Evolutionary conservation across 2,329 filamentous ascomycete genomes (phyloP).

Genomic region (Acrodontium crateriforme): DNA sequence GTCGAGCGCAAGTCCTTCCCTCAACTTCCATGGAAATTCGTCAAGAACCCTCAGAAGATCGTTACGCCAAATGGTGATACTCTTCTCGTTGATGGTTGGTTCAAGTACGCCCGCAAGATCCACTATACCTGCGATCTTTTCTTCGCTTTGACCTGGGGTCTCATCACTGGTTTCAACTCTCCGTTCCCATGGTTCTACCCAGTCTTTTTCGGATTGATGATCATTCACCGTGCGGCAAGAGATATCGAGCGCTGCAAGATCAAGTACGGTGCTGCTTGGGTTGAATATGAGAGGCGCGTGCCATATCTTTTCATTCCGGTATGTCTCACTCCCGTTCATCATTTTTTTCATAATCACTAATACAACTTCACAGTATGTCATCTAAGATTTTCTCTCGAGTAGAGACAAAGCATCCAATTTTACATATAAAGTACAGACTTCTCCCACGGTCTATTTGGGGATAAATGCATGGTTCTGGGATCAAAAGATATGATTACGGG

Average conservation of each 20-base stretch:
- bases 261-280: conserved; percentile 74
- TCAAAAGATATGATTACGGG: no score
- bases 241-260: conserved; percentile 62
- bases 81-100: conserved; percentile 78
- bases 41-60: conserved; percentile 71
- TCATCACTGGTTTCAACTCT: conserved; percentile 68
- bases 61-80: conserved; percentile 58
- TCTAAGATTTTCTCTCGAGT: no score
- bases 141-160: conserved; percentile 64
- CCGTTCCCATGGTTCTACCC: conserved; percentile 87
- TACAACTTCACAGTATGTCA: no score
- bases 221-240: conserved; percentile 59
- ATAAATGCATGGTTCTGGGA: no score
- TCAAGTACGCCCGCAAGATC: conserved; percentile 33
- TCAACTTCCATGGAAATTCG: conserved; percentile 74
- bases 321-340: no score
- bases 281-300: conserved; percentile 64
- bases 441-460: no score
- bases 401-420: no score
- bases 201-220: conserved; percentile 67
- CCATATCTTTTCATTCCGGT: conserved; percentile 73
- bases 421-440: no score
- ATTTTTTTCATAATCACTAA: no score
- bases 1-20: conserved; percentile 69
- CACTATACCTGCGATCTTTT: conserved; percentile 72